Evolutionary conservation across 371 early-diverging fungal genomes (phyloP).

Genomic region (Mortierella sp.): DNA sequence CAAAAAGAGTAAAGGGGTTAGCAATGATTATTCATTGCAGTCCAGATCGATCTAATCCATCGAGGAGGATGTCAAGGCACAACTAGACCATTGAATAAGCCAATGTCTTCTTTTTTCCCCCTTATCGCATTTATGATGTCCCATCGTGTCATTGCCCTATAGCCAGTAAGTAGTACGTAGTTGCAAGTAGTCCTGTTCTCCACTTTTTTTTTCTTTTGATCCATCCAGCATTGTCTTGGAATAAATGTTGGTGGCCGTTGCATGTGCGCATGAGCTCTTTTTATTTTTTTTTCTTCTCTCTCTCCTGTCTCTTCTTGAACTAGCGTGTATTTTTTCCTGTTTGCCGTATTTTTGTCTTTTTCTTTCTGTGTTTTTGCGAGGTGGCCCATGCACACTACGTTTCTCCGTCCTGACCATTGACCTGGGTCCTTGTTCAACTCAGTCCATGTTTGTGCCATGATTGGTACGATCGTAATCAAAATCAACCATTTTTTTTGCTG

Average conservation of each 20-base stretch:
- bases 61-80: background rate
- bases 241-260: conserved; percentile 16
- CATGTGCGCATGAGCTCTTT: background rate
- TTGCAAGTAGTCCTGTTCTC: background rate
- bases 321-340: background rate
- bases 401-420: background rate
- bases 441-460: background rate
- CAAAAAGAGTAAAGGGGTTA: background rate
- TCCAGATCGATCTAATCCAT: background rate
- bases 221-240: background rate
- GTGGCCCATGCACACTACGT: background rate
- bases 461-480: conserved; percentile 12
- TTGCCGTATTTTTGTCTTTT: background rate
- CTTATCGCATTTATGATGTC: background rate
- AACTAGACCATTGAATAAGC: background rate
- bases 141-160: background rate
- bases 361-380: background rate
- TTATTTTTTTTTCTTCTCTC: background rate
- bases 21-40: background rate
- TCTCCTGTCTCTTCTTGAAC: too few relatives aligned
- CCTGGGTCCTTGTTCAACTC: background rate
- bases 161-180: too few relatives aligned
- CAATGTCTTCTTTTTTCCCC: background rate
- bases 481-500: background rate
- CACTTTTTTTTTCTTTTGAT: background rate